phyloP scores from a whole-genome alignment of 768 basidiomycete genomes.

The Suillus sp. region DNA sequence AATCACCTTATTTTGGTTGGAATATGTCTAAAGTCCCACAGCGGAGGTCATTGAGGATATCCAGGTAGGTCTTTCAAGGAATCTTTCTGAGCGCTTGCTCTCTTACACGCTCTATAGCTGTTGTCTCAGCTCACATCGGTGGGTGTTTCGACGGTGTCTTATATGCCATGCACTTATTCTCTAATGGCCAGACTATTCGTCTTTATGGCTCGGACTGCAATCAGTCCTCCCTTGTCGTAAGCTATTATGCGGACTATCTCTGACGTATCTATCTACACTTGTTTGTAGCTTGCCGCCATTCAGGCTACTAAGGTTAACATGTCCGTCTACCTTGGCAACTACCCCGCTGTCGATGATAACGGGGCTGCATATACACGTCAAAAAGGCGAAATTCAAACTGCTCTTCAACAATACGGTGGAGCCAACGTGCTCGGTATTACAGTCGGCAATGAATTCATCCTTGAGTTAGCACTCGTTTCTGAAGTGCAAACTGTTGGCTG shows the following conservation, averaged over 20 bases:
- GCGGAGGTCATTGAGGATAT: conserved; percentile 69
- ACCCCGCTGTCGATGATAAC: conserved; percentile 61
- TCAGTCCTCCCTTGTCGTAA: conserved; percentile 71
- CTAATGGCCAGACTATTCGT: conserved; percentile 54
- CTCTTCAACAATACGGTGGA: conserved; percentile 76
- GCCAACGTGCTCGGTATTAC: conserved; percentile 78
- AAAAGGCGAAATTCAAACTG: conserved; percentile 61
- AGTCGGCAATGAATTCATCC: conserved; percentile 91
- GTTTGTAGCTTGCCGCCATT: conserved; percentile 76
- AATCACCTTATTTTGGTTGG: conserved; percentile 11
- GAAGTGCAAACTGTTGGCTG: conserved; percentile 5
- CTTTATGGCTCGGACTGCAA: conserved; percentile 91
- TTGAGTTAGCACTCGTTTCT: conserved; percentile 54
- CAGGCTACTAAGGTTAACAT: conserved; percentile 87
- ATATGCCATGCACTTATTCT: conserved; percentile 11
- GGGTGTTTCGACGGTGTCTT: conserved; percentile 13
- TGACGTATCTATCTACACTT: background rate
- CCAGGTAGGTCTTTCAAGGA: conserved; percentile 48
- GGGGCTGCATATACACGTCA: conserved; percentile 75
- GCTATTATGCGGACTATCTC: conserved; percentile 24
- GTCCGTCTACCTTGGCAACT: conserved; percentile 77
- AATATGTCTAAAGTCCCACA: conserved; percentile 17
- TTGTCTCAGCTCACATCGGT: conserved; percentile 82
- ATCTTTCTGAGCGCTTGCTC: conserved; percentile 1
- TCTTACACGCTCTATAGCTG: conserved; percentile 45